Evolutionary conservation across 805 yeast species (phyloP), one percentile per base, ranked within the genome.

Genomic region (Candida awuae): DNA sequence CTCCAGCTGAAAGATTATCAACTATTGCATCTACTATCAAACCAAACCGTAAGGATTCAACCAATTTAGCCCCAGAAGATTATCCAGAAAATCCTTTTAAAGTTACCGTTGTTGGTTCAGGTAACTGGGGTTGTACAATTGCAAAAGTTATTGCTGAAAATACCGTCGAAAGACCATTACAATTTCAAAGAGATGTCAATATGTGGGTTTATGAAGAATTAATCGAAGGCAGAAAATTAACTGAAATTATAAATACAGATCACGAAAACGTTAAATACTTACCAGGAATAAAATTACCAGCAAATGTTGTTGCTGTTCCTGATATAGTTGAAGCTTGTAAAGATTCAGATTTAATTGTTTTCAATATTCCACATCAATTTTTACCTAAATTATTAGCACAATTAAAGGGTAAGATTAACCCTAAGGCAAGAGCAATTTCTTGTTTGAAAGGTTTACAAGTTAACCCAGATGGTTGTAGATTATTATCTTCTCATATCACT

Each of bases 121-220:
- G 97, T 59, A 90, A 90, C 66, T 90, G 98, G 85, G 98, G 98
- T 48, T 86, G 96, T 28, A 90, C 97, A 15, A 87, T 92, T 39
- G 97, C 97, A 46, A 90, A 92, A 62, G 86, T 90, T 32, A 80
- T 87, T 20, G 87, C 97, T 28, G 97, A 92, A 63, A 88, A 87
- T 61, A 70, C 88, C 31, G 70, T 70, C 15, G 75, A 74, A 46
- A 74, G 85, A 62, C 80, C 88, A 29, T 70, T 76, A 28, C 65
- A 84, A 54, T 92, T 92, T 62, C 71, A 76, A 43, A 66, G 65
- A 45, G 66, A 73, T 40, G 97, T 92, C 29, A 79, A 81, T 53
- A 88, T 92, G 97, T 92, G 98, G 98, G 98, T 92, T 12, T 85
- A 72, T 53, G 90, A 92, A 64, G 98, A 92, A 65, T 57, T 72